Evolutionary conservation across 495 filamentous ascomycete species (phyloP).

Genomic region (Penicillium taxi): DNA sequence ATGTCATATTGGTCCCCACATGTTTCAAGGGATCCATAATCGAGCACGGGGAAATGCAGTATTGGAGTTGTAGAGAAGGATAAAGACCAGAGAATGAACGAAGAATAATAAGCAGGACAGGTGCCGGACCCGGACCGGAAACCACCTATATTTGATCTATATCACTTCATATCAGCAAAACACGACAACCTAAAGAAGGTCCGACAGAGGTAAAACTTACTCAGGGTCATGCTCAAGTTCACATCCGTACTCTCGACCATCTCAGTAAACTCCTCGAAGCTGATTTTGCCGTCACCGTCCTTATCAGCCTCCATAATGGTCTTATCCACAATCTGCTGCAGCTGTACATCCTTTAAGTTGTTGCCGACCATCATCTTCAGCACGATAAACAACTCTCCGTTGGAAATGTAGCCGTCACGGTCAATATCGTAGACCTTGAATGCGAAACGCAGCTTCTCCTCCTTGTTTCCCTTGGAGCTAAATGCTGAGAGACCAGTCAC

Average conservation of each 20-base stretch:
- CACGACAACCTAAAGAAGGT: neutral
- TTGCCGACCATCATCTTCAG: constrained; percentile 99
- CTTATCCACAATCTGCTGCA: constrained; percentile 95
- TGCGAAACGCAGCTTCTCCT: constrained; percentile 94
- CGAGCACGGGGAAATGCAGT: neutral
- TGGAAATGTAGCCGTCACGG: constrained; percentile 96
- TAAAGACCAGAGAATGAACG: constrained; percentile 3
- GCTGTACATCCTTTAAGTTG: constrained; percentile 97
- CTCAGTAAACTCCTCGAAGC: constrained; percentile 96
- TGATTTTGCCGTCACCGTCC: constrained; percentile 95
- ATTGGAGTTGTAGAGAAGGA: constrained; percentile 1
- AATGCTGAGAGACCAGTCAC: constrained; percentile 93
- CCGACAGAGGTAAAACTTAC: constrained; percentile 42
- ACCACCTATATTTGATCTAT: constrained; percentile 28
- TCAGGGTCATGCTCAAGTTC: constrained; percentile 95
- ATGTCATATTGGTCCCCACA: constrained; percentile 14
- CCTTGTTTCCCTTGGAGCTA: constrained; percentile 96
- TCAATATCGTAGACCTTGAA: constrained; percentile 99
- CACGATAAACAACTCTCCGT: constrained; percentile 98
- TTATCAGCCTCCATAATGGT: constrained; percentile 99
- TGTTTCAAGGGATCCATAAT: neutral
- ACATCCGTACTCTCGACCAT: constrained; percentile 99
- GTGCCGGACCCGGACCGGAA: neutral
- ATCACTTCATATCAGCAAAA: constrained; percentile 15
- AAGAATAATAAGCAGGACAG: constrained; percentile 1